phyloP scores from a whole-genome alignment of 495 filamentous ascomycete genomes.

The Mycothermus thermophilus region DNA sequence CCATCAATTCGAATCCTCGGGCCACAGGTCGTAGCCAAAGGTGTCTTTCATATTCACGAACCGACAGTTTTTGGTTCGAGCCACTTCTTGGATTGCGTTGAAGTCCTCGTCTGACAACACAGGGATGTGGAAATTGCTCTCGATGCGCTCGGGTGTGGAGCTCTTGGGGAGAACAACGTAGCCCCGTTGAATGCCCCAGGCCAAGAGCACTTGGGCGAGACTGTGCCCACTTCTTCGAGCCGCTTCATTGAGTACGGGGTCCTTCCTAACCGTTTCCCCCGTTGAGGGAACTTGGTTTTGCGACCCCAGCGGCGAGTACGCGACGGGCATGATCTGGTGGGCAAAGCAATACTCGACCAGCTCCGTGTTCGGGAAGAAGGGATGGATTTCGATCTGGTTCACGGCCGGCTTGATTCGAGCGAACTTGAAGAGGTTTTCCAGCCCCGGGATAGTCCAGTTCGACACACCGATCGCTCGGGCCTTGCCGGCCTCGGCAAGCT shows the following conservation, averaged over 20 bases:
- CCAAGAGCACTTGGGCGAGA: slow-evolving; percentile 35
- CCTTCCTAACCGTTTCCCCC: slow-evolving; percentile 30
- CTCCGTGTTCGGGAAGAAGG: slow-evolving; percentile 38
- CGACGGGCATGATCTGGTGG: slow-evolving; percentile 49
- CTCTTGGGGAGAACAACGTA: slow-evolving; percentile 39
- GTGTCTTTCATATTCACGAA: slow-evolving; percentile 75
- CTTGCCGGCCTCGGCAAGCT: slow-evolving; percentile 25
- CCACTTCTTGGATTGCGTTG: slow-evolving; percentile 26
- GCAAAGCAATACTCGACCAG: slow-evolving; percentile 42
- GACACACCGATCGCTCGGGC: slow-evolving; percentile 35
- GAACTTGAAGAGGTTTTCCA: slow-evolving; percentile 27
- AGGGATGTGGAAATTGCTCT: slow-evolving; percentile 38
- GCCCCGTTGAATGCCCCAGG: slow-evolving; percentile 30
- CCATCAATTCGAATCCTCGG: too few species aligned
- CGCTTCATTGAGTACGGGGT: slow-evolving; percentile 26
- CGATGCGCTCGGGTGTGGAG: slow-evolving; percentile 51
- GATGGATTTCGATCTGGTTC: slow-evolving; percentile 41
- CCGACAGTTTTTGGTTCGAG: slow-evolving; percentile 40
- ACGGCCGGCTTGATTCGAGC: slow-evolving; percentile 31
- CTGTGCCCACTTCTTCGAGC: slow-evolving; percentile 26
- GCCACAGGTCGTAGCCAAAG: slow-evolving; percentile 39
- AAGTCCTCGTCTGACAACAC: slow-evolving; percentile 28
- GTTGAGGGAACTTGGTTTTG: slow-evolving; percentile 44
- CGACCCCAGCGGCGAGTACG: slow-evolving; percentile 48
- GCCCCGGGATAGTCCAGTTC: slow-evolving; percentile 33